Percentiles rank a stretch among this genome's conserved stretches.
Evolutionary conservation across 495 filamentous ascomycete genomes (phyloP).

Genomic region (Hamigera avellanea): DNA sequence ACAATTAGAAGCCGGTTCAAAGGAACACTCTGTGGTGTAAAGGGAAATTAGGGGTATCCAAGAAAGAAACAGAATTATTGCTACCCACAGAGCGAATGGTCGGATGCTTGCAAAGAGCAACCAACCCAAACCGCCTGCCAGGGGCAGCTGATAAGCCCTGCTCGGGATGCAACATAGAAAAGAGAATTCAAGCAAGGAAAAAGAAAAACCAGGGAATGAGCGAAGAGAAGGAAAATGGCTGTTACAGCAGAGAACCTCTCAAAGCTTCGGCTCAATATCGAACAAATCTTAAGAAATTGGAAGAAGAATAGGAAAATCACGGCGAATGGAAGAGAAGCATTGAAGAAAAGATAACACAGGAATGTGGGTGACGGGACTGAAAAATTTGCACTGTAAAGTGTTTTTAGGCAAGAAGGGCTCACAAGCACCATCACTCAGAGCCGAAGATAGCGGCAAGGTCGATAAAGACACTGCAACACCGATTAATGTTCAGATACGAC

Average conservation of each 20-base stretch:
- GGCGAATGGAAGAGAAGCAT: conserved; percentile 1
- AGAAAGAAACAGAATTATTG: conserved; percentile 13
- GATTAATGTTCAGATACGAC: conserved; percentile 16
- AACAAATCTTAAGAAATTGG: conserved; percentile 11
- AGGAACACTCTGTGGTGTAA: no score
- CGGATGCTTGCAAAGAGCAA: neutral
- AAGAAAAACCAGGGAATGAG: neutral
- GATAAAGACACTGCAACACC: no score
- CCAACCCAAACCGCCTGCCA: conserved; percentile 1
- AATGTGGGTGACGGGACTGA: no score
- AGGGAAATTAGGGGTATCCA: neutral
- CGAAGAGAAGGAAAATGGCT: conserved; percentile 6
- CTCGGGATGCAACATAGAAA: conserved; percentile 1
- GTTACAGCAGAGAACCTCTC: no score
- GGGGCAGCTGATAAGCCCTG: conserved; percentile 8
- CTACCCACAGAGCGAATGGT: conserved; percentile 6
- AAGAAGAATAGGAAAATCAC: conserved; percentile 7
- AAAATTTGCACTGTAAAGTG: no score
- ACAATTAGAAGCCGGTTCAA: conserved; percentile 1
- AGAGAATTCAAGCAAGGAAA: conserved; percentile 6
- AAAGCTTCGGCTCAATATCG: no score
- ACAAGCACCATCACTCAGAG: no score
- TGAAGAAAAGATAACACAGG: no score
- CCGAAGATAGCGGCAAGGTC: no score
- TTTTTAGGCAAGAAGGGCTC: no score